Percentiles rank a stretch among this genome's conserved stretches.
phyloP scores from a whole-genome alignment of 768 basidiomycete species.

The Lepiota brunneoincarnata region DNA sequence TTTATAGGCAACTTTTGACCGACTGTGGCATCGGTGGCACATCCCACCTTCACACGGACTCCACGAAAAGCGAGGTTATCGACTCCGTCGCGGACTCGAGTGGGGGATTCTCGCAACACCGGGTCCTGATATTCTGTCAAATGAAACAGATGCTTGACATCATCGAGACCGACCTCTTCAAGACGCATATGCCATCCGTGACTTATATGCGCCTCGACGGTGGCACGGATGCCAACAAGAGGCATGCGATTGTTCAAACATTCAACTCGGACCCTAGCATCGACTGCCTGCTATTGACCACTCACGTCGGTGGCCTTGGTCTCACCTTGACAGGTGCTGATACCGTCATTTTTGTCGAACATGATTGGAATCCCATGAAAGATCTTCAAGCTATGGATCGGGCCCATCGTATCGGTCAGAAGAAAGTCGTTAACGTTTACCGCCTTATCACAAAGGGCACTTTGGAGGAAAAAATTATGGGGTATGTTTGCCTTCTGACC shows the following conservation, averaged over 20 bases:
- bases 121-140: slow-evolving; percentile 99
- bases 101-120: slow-evolving; percentile 84
- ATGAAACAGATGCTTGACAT: slow-evolving; percentile 99
- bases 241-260: slow-evolving; percentile 95
- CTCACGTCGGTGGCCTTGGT: slow-evolving; percentile 94
- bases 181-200: slow-evolving; percentile 87
- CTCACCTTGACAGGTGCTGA: slow-evolving; percentile 97
- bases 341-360: slow-evolving; percentile 98
- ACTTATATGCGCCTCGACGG: slow-evolving; percentile 99
- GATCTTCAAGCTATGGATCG: slow-evolving; percentile 99
- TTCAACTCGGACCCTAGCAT: slow-evolving; percentile 98
- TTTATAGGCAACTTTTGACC: slow-evolving; percentile 77
- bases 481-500: slow-evolving; percentile 50
- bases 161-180: slow-evolving; percentile 93
- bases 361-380: slow-evolving; percentile 99
- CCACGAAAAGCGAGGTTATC: slow-evolving; percentile 64
- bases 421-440: slow-evolving; percentile 99
- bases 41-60: slow-evolving; percentile 41
- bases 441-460: slow-evolving; percentile 96
- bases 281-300: slow-evolving; percentile 92
- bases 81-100: slow-evolving; percentile 55
- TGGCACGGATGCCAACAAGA: slow-evolving; percentile 86
- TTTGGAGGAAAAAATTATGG: slow-evolving; percentile 99
- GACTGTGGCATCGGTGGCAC: slow-evolving; percentile 90
- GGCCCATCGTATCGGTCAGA: slow-evolving; percentile 97